Base-by-base conservation (phyloP, 139 green algal species). In the Edaphochlamys debaryana region DNA sequence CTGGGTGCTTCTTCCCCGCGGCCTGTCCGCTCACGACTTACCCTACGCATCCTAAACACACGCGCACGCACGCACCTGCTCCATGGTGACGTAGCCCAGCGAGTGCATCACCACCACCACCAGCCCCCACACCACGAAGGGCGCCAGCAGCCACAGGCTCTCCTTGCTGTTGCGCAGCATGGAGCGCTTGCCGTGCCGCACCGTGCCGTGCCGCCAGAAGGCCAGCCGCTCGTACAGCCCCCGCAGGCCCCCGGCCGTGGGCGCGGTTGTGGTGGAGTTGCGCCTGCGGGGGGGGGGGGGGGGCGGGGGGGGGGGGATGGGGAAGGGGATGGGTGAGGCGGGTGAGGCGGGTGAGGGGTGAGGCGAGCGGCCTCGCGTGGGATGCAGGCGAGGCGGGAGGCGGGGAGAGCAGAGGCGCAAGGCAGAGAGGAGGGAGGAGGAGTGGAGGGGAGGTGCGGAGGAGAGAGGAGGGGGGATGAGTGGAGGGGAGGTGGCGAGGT, bases 141-240 rank as follows among this genome's bases (percentile, higher is more conserved):
- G 86, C 27, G 80, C 76, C n/a, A 70, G 48, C 45, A 90, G 56
- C 45, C 69, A 74, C 22, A 67, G 29, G 30, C 60, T 69, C 40
- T 90, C 86, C 42, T 69, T 74, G 75, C 75, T 87, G 76, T 87
- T 85, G 37, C 75, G 80, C 32, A 85, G 60, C 80, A 90, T 70
- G 58, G 64, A 67, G 75, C 82, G 81, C 75, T 79, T 79, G 60
- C 86, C 86, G 64, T 75, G 64, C 0, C 77, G 77, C 30, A 83
- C 63, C 3, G 64, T 50, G 17, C 34, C 45, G 36, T 67, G 45
- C 5, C 64, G 63, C 75, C 75, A 81, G 60, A 81, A 81, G 19
- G 75, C 75, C 7, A 81, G 36, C 32, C 41, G 41, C 37, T 81
- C 75, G 58, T 81, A 81, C 75, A 80, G 73, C 15, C 73, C 27